Conservation (phyloP, 2,329 filamentous ascomycete species). For the Xylaria arbuscula region DNA sequence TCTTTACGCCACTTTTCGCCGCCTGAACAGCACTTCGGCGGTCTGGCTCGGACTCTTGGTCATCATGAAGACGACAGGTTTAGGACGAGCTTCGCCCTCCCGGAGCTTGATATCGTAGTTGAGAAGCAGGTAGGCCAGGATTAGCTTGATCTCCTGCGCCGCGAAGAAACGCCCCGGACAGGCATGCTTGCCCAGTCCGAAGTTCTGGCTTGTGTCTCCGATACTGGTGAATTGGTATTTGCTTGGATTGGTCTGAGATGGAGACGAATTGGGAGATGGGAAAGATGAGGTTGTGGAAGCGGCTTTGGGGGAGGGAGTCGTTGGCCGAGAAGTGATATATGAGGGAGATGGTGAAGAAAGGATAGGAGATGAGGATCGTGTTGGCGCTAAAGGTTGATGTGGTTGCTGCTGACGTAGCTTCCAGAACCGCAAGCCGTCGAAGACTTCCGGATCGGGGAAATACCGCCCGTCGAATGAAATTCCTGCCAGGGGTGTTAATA, state of each 20-base stretch:
- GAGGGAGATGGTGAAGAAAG: slow-evolving; percentile 15
- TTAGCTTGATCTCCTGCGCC: slow-evolving; percentile 58
- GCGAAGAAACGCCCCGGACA: slow-evolving; percentile 60
- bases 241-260: slow-evolving; percentile 6
- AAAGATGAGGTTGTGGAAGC: neutral
- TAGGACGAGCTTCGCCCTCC: slow-evolving; percentile 46
- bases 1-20: slow-evolving; percentile 31
- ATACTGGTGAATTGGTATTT: slow-evolving; percentile 52
- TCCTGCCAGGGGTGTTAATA: slow-evolving; percentile 55
- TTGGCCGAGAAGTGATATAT: slow-evolving; percentile 31
- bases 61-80: slow-evolving; percentile 51
- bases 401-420: slow-evolving; percentile 47
- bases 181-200: slow-evolving; percentile 55
- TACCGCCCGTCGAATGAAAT: slow-evolving; percentile 53
- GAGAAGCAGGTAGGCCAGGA: slow-evolving; percentile 55
- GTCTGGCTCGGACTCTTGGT: slow-evolving; percentile 49
- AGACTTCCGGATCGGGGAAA: slow-evolving; percentile 52
- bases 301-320: neutral
- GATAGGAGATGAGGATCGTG: slow-evolving; percentile 26
- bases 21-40: slow-evolving; percentile 48
- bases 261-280: slow-evolving; percentile 10
- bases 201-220: slow-evolving; percentile 52
- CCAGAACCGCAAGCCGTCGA: slow-evolving; percentile 56
- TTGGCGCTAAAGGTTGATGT: slow-evolving; percentile 20
- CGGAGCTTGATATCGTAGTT: slow-evolving; percentile 54